Conservation (phyloP, 805 yeast species). For the Candida easanensis region DNA sequence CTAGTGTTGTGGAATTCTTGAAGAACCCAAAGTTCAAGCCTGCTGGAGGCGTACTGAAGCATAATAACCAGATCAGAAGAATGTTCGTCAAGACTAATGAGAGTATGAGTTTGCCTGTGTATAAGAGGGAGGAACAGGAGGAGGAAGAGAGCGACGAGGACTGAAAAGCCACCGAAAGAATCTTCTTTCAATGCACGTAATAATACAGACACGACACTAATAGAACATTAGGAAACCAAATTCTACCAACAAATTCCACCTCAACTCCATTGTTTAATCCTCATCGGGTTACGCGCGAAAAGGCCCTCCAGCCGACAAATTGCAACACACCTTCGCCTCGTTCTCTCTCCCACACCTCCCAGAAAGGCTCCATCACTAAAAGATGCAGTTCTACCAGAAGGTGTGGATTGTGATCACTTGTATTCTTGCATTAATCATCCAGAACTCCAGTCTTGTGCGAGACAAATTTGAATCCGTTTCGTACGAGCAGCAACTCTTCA, state of each 20-base stretch:
- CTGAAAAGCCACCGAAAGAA: neutral
- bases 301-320: too few species aligned
- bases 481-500: slow-evolving; percentile 17
- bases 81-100: slow-evolving; percentile 63
- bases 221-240: too few species aligned
- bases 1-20: slow-evolving; percentile 48
- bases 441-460: slow-evolving; percentile 19
- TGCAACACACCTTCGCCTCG: too few species aligned
- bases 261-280: neutral
- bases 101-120: slow-evolving; percentile 64
- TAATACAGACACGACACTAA: too few species aligned
- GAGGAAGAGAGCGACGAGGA: slow-evolving; percentile 7
- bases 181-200: too few species aligned
- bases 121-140: slow-evolving; percentile 10
- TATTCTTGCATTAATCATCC: slow-evolving; percentile 18
- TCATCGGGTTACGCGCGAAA: neutral
- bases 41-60: slow-evolving; percentile 52
- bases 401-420: slow-evolving; percentile 28
- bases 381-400: slow-evolving; percentile 25
- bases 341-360: neutral
- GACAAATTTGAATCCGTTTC: slow-evolving; percentile 22
- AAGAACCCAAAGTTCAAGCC: slow-evolving; percentile 44
- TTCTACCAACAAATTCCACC: too few species aligned
- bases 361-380: neutral
- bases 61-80: slow-evolving; percentile 44